Percentiles rank a stretch among this genome's conserved stretches.
phyloP scores from a whole-genome alignment of 805 yeast species.

The Lipomyces chichibuensis region DNA sequence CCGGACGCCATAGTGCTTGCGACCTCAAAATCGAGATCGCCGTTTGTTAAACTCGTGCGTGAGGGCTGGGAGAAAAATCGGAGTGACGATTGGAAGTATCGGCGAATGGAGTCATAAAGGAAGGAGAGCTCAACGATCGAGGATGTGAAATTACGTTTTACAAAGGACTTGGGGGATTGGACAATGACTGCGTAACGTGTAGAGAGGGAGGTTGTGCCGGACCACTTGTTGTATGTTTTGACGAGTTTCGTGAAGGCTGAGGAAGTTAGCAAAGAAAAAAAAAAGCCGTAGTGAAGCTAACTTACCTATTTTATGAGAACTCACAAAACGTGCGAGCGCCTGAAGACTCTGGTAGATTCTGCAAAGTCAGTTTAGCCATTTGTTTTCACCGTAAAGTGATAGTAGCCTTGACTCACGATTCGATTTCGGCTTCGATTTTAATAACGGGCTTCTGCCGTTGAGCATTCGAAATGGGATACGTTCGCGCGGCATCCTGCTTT shows the following conservation, averaged over 20 bases:
- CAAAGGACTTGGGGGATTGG: slow-evolving; percentile 58
- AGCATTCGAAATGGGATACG: slow-evolving; percentile 29
- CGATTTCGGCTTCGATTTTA: slow-evolving; percentile 29
- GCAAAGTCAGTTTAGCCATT: slow-evolving; percentile 44
- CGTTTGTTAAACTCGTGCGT: slow-evolving; percentile 25
- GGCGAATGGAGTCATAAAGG: slow-evolving; percentile 55
- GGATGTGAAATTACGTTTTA: slow-evolving; percentile 61
- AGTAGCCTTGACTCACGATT: slow-evolving; percentile 21
- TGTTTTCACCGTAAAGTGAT: background rate
- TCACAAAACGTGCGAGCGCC: slow-evolving; percentile 67
- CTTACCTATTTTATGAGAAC: slow-evolving; percentile 67
- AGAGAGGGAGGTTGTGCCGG: slow-evolving; percentile 43
- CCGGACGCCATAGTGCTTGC: slow-evolving; percentile 43
- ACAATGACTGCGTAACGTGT: slow-evolving; percentile 44
- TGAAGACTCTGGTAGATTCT: slow-evolving; percentile 58
- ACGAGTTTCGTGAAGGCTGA: slow-evolving; percentile 61
- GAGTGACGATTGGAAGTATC: slow-evolving; percentile 27
- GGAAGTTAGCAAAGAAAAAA: background rate
- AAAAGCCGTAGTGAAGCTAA: slow-evolving; percentile 35
- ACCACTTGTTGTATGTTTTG: slow-evolving; percentile 64
- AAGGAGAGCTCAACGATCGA: slow-evolving; percentile 63
- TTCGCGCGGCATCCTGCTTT: slow-evolving; percentile 33
- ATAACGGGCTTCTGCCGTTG: slow-evolving; percentile 28
- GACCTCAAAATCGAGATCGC: slow-evolving; percentile 45
- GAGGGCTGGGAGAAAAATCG: slow-evolving; percentile 25